Evolutionary conservation across 306 rosid genomes (phyloP), one percentile per base, ranked within the genome.

Genomic region (Cucurbita moschata): DNA sequence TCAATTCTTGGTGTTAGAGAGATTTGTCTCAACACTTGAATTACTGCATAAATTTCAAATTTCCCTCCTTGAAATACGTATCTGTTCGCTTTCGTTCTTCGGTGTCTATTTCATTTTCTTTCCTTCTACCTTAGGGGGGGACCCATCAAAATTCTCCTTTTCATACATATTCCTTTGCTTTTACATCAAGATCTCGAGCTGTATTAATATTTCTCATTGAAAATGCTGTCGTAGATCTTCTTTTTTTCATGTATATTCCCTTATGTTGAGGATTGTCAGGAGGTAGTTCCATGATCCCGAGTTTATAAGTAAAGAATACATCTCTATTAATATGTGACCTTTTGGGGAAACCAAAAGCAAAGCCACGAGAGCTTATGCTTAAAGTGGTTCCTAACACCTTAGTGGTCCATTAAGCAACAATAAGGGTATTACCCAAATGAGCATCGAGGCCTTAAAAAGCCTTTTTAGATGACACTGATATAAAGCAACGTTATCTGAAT

Each of bases 71-170:
- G 49, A 67, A 51, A 62, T 19, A 47, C 64, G 47, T 16, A 26
- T 71, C 30, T 14, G 8, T 59, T 60, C 65, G 18, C 52, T 62
- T 72, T 15, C 55, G 23, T 64, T 46, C 26, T 72, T 58, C 71
- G 37, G 15, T 26, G 13, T 46, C 49, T 72, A 35, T 73, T 57
- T 73, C 52, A 4, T 69, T 73, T 40, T 57, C 19, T 81, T 80
- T 71, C 42, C 51, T 61, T 77, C 84, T 89, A 86, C 77, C 79
- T 73, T 83, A 47, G 58, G 78, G 81, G 75, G 79, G 54, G 35
- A 30, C 71, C 87, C 71, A 50, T 42, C 44, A 58, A 81, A 85
- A 85, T 84, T 83, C 85, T 77, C 26, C 26, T 21, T 16, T 23
- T 12, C 67, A 40, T 40, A 47, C 19, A 68, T 49, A 13, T 16